Conservation (phyloP, 257 asterid genomes). For the Vinca minor region DNA sequence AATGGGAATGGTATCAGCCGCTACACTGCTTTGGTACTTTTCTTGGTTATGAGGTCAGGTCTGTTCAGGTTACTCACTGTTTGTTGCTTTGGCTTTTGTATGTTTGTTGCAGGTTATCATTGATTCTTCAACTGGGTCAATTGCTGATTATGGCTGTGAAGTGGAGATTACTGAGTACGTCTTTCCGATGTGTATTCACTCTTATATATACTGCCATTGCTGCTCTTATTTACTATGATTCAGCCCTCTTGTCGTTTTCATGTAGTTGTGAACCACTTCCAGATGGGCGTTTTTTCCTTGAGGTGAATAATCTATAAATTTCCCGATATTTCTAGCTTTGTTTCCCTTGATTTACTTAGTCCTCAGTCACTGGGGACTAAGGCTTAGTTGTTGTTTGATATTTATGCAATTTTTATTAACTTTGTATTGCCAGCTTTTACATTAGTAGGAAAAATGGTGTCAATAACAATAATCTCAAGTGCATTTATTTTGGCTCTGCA, state of each 20-base stretch:
- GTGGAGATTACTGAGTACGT: slow-evolving; percentile 94
- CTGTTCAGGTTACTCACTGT: slow-evolving; percentile 16
- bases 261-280: slow-evolving; percentile 98
- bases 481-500: background rate
- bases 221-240: slow-evolving; percentile 22
- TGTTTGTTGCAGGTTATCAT: slow-evolving; percentile 48
- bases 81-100: slow-evolving; percentile 19
- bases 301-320: slow-evolving; percentile 41
- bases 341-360: slow-evolving; percentile 4
- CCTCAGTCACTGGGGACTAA: too few relatives aligned
- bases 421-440: background rate
- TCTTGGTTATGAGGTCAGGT: slow-evolving; percentile 6
- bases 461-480: background rate
- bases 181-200: slow-evolving; percentile 5
- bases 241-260: slow-evolving; percentile 19
- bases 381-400: background rate
- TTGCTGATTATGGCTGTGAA: slow-evolving; percentile 93
- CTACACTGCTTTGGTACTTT: background rate
- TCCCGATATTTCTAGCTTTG: background rate
- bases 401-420: background rate
- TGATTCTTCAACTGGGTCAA: slow-evolving; percentile 62
- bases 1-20: slow-evolving; percentile 73
- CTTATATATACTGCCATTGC: slow-evolving; percentile 1
- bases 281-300: slow-evolving; percentile 94
- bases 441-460: background rate